phyloP scores from a whole-genome alignment of 495 filamentous ascomycete genomes.

The Sporormia fimetaria region DNA sequence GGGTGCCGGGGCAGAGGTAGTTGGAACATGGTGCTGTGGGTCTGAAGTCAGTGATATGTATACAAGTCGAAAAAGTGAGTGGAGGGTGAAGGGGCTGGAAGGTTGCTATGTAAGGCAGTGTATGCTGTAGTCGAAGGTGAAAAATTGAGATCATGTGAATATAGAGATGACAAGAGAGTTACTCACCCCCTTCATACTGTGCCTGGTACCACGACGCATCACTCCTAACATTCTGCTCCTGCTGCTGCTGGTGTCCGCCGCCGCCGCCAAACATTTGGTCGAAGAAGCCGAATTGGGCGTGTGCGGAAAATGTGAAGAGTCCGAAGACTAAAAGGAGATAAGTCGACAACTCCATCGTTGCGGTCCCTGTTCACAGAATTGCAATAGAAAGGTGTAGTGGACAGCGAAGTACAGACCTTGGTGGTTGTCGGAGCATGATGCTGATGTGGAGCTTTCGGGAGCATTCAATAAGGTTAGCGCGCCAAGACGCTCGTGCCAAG shows the following conservation, averaged over 20 bases:
- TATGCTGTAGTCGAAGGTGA: neutral
- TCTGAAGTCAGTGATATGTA: too few species aligned
- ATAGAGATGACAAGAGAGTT: conserved; percentile 4
- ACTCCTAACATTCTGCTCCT: conserved; percentile 63
- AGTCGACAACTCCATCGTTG: conserved; percentile 23
- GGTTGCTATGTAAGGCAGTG: neutral
- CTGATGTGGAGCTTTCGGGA: conserved; percentile 19
- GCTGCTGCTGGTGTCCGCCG: conserved; percentile 44
- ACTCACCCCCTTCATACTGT: conserved; percentile 52
- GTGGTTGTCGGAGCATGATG: conserved; percentile 9
- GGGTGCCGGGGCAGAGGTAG: conserved; percentile 83
- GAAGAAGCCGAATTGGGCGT: conserved; percentile 62
- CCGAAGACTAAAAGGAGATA: conserved; percentile 33
- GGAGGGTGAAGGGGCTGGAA: neutral
- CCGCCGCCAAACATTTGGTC: conserved; percentile 70
- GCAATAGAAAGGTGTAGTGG: neutral
- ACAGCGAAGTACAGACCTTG: neutral
- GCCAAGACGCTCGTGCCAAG: conserved; percentile 7
- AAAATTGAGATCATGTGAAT: neutral
- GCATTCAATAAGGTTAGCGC: conserved; percentile 1
- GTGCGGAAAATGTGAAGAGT: conserved; percentile 38
- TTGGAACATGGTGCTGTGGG: conserved; percentile 63
- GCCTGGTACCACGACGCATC: conserved; percentile 67
- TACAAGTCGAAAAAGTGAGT: neutral
- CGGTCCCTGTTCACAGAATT: neutral